Base-by-base conservation (phyloP, 2,329 filamentous ascomycete species). In the Aspergillus fumigatiaffinis region DNA sequence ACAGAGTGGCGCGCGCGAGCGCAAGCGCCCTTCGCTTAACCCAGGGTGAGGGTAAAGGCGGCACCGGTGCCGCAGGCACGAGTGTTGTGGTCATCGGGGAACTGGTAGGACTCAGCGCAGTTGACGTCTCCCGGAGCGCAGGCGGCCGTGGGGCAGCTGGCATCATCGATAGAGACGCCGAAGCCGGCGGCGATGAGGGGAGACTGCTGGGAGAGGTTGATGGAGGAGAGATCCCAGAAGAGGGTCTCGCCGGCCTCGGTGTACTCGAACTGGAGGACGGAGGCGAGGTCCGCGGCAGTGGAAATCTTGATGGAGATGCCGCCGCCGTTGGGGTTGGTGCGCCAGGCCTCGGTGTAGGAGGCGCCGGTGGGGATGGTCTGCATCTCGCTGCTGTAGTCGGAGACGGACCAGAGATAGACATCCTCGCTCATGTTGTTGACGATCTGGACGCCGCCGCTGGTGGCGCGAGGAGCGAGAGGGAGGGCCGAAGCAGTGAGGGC, bases 41-140 rank as follows among this genome's bases (percentile, higher is more conserved):
- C 68, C 29, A 71, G 28, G 10, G 56, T 68, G 71, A 84, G 42
- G 77, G 82, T 61, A 60, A 74, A 58, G 56, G 66, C 58, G 28
- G 63, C 59, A 12, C 55, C 55, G 28, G 66, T 29, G 4, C 55
- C 41, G 41, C 69, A 71, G 50, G 61, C 63, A 38, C 59, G 56
- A 50, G 68, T 71, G 52, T 69, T 62, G 32, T 62, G 52, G 54
- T 71, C 69, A 51, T 68, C 63, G 8, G 69, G 63, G 2, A 60
- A 44, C 62, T 70, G 69, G 59, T 71, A 71, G 7, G 68, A 64
- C 44, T 66, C 56, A 17, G 60, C 49, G 38, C 69, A 71, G 56
- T 62, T 9, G 25, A 48, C 51, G 51, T 69, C 65, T 7, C 67
- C 68, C 10, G 68, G 60, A 4, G 63, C 57, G 35, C 69, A 72